Percentiles rank a stretch among this genome's conserved stretches.
These are phyloP conservation scores for Panaeolus papilionaceus DNA, from an alignment of 768 basidiomycete genomes.

Conservation along the genomic window DNA sequence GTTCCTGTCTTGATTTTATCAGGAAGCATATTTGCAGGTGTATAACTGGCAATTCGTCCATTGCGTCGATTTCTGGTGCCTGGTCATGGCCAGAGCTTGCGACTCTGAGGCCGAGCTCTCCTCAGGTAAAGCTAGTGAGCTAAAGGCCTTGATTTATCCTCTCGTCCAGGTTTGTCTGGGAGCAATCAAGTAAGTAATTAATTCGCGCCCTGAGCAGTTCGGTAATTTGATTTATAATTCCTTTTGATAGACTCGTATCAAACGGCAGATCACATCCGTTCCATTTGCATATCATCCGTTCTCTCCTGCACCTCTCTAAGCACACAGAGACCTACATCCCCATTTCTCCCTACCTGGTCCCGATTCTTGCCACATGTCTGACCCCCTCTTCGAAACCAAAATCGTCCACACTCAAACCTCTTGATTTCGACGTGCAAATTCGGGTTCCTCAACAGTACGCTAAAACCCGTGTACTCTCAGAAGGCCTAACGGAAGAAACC, in stretches of 20 bases:
- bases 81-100: constrained; percentile 86
- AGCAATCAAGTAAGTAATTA: constrained; percentile 78
- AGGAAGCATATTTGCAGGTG: constrained; percentile 93
- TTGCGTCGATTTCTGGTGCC: constrained; percentile 94
- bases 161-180: constrained; percentile 94
- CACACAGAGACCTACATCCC: constrained; percentile 90
- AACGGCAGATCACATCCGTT: constrained; percentile 94
- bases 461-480: constrained; percentile 85
- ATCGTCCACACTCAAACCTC: constrained; percentile 83
- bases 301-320: constrained; percentile 82
- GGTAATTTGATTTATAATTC: constrained; percentile 14
- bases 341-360: constrained; percentile 84
- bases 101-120: constrained; percentile 59
- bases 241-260: constrained; percentile 83
- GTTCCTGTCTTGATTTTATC: constrained; percentile 18
- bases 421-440: constrained; percentile 89
- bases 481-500: constrained; percentile 84
- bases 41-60: constrained; percentile 99
- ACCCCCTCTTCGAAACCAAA: constrained; percentile 74
- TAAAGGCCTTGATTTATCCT: constrained; percentile 92
- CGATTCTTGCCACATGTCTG: constrained; percentile 82
- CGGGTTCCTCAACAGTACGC: constrained; percentile 89
- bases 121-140: constrained; percentile 70
- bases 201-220: no score
- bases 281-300: constrained; percentile 90